Evolutionary conservation across 2,329 filamentous ascomycete species (phyloP).

Genomic region (Botryosphaeria agaves): DNA sequence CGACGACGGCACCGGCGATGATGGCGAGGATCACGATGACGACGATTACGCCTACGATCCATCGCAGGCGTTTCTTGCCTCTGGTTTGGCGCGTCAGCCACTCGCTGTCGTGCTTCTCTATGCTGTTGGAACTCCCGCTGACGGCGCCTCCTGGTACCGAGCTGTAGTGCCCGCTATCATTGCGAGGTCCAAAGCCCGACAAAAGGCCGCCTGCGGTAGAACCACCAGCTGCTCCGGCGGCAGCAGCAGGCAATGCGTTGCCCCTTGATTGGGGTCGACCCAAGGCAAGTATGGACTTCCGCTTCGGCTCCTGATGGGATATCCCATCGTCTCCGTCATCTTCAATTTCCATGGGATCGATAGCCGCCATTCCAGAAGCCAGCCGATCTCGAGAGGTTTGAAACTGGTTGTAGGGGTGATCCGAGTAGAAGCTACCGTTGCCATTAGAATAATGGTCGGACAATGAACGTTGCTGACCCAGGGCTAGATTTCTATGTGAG

Average conservation of each 20-base stretch:
- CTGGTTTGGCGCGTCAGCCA: conserved; percentile 44
- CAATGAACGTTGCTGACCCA: not conserved
- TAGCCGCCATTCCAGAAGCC: conserved; percentile 33
- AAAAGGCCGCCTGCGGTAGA: conserved; percentile 22
- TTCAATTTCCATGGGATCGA: conserved; percentile 64
- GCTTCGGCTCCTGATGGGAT: conserved; percentile 32
- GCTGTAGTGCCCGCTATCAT: conserved; percentile 35
- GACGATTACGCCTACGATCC: conserved; percentile 49
- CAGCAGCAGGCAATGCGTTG: conserved; percentile 22
- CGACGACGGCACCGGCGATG: conserved; percentile 57
- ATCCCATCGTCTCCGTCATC: conserved; percentile 84
- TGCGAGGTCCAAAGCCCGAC: conserved; percentile 9
- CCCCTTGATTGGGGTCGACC: conserved; percentile 26
- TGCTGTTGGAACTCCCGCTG: conserved; percentile 12
- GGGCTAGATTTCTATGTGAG: conserved; percentile 1
- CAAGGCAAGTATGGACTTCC: conserved; percentile 43
- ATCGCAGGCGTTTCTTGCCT: conserved; percentile 49
- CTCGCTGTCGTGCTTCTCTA: conserved; percentile 21
- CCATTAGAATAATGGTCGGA: not conserved
- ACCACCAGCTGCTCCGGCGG: conserved; percentile 23
- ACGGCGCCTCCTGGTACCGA: conserved; percentile 27
- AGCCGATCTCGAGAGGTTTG: conserved; percentile 17
- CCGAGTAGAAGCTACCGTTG: conserved; percentile 20
- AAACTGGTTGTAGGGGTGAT: conserved; percentile 10
- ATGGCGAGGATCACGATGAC: conserved; percentile 49